phyloP scores from a whole-genome alignment of 2,329 filamentous ascomycete species.

The Colletotrichum sidae region DNA sequence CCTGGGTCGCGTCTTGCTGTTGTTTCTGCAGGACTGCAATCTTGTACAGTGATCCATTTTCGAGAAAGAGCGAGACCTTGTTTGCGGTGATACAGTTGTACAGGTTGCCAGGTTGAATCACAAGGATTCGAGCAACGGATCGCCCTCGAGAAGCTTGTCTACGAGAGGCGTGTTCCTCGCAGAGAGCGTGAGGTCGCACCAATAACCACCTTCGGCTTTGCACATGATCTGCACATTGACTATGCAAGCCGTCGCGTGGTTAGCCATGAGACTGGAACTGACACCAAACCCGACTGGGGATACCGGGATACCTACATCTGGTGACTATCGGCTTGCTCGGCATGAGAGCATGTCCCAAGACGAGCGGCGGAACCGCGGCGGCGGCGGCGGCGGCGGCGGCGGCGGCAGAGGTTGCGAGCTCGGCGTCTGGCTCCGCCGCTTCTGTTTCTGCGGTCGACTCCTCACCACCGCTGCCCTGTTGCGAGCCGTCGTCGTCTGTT shows the following conservation, averaged over 20 bases:
- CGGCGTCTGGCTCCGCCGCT: too few species aligned
- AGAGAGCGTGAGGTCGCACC: slow-evolving; percentile 35
- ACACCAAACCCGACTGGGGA: not conserved
- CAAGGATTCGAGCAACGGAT: slow-evolving; percentile 36
- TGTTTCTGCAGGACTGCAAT: too few species aligned
- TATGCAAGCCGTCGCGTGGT: not conserved
- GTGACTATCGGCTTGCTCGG: slow-evolving; percentile 17
- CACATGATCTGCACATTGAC: slow-evolving; percentile 35
- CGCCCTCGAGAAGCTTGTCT: slow-evolving; percentile 29
- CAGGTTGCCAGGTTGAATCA: slow-evolving; percentile 8
- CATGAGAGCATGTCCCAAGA: slow-evolving; percentile 36
- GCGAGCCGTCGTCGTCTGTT: too few species aligned
- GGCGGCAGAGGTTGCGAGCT: not conserved
- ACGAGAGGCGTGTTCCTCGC: slow-evolving; percentile 33
- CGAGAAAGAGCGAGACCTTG: too few species aligned
- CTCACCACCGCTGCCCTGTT: too few species aligned
- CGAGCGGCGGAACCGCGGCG: slow-evolving; percentile 13
- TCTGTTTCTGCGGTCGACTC: too few species aligned
- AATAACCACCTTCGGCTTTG: slow-evolving; percentile 39
- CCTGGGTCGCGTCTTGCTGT: too few species aligned
- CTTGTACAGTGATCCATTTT: too few species aligned
- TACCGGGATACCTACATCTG: slow-evolving; percentile 26
- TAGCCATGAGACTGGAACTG: not conserved
- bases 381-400: not conserved
- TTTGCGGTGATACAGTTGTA: too few species aligned